Percentiles rank a stretch among this genome's conserved stretches.
These are phyloP conservation scores for Kondoa subrosea DNA, from an alignment of 768 basidiomycete species.

Conservation along the genomic window DNA sequence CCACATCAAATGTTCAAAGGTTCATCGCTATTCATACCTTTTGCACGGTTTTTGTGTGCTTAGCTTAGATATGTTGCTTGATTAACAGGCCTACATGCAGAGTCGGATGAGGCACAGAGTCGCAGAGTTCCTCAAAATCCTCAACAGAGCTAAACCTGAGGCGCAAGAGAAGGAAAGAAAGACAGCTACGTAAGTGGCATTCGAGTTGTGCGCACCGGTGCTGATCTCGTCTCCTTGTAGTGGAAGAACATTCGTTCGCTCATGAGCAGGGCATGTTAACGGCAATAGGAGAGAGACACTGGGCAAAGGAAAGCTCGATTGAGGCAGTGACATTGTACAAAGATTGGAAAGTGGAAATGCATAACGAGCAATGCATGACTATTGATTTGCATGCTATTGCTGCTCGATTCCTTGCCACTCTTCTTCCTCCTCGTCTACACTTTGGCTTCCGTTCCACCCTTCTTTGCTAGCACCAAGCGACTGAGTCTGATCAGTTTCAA, in stretches of 20 bases:
- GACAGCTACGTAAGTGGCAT: conserved; percentile 43
- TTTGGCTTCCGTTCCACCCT: too few relatives aligned
- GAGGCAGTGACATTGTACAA: too few relatives aligned
- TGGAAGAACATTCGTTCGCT: background rate
- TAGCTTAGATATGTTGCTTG: conserved; percentile 39
- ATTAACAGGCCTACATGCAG: conserved; percentile 86
- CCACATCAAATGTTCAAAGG: conserved; percentile 61
- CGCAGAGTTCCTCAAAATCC: conserved; percentile 61
- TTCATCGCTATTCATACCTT: background rate
- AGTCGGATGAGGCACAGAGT: conserved; percentile 88
- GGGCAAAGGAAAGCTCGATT: too few relatives aligned
- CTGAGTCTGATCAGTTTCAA: too few relatives aligned
- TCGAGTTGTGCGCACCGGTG: too few relatives aligned
- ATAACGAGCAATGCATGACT: too few relatives aligned
- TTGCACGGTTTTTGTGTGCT: background rate
- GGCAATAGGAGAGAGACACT: background rate
- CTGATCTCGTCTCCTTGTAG: background rate
- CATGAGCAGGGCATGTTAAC: background rate
- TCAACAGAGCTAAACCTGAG: conserved; percentile 93
- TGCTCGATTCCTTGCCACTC: too few relatives aligned
- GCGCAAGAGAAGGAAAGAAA: conserved; percentile 46
- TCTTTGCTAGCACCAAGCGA: too few relatives aligned
- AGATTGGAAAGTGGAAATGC: too few relatives aligned
- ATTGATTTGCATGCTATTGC: too few relatives aligned
- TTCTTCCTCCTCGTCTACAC: too few relatives aligned